Evolutionary conservation across 176 grass and related monocot species (phyloP).

Genomic region (Alloteropsis semialata): DNA sequence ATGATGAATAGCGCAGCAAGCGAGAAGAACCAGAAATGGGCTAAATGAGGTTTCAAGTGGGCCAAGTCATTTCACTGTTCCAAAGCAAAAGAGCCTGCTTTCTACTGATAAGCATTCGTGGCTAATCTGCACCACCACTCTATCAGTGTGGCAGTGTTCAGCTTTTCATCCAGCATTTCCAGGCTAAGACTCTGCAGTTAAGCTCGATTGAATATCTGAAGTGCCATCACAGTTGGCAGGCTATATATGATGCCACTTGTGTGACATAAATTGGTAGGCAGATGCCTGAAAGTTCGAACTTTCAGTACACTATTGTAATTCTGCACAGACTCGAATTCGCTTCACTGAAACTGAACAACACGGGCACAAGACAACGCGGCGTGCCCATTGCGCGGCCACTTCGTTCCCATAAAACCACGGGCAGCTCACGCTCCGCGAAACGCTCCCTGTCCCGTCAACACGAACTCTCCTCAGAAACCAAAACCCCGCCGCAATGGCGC

Average conservation of each 20-base stretch:
- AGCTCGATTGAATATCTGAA: not conserved
- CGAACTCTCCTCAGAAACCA: not conserved
- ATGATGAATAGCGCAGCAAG: not conserved
- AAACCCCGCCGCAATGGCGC: not conserved
- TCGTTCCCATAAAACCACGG: slow-evolving; percentile 24
- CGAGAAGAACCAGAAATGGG: not conserved
- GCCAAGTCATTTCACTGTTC: not conserved
- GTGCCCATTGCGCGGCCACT: not conserved
- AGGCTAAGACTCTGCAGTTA: not conserved
- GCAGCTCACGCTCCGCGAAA: not conserved
- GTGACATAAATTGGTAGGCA: not conserved
- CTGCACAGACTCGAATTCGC: not conserved
- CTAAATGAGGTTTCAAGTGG: not conserved
- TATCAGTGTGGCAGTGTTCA: not conserved
- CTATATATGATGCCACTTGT: too few relatives aligned
- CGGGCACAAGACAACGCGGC: not conserved
- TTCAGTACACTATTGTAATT: not conserved
- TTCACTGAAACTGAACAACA: not conserved
- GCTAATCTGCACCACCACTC: not conserved
- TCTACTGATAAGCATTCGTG: not conserved
- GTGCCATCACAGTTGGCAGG: not conserved
- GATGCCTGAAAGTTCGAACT: not conserved
- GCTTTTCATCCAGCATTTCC: not conserved
- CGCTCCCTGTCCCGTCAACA: not conserved
- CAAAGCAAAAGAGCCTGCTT: not conserved